Evolutionary conservation across 208 protist genomes (phyloP).

Genomic region (Wallacemonas rigidus): DNA sequence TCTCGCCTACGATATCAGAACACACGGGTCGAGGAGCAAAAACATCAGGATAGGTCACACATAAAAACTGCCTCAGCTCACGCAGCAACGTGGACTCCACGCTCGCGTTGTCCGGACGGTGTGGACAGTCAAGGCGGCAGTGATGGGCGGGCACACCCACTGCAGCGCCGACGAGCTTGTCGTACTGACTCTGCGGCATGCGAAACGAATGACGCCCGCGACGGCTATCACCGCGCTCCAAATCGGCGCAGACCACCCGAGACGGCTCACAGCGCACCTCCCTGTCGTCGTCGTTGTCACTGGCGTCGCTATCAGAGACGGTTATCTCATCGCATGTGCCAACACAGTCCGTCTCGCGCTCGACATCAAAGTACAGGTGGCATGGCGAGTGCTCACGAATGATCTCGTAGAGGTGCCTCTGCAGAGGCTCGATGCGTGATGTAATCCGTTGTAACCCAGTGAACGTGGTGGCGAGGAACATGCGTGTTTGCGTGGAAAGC

Average conservation of each 20-base stretch:
- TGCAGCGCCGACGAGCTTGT: background rate
- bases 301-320: background rate
- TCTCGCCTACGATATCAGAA: background rate
- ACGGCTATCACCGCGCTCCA: background rate
- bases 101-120: slow-evolving; percentile 39
- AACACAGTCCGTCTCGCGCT: slow-evolving; percentile 52
- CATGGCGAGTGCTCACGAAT: slow-evolving; percentile 70
- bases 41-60: slow-evolving; percentile 30
- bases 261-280: background rate
- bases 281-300: background rate
- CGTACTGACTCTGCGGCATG: slow-evolving; percentile 3
- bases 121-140: slow-evolving; percentile 53
- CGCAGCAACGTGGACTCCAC: slow-evolving; percentile 44
- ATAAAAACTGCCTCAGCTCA: slow-evolving; percentile 52
- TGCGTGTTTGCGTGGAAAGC: slow-evolving; percentile 67
- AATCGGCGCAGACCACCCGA: background rate
- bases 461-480: slow-evolving; percentile 72
- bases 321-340: slow-evolving; percentile 17
- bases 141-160: slow-evolving; percentile 20
- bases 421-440: slow-evolving; percentile 34
- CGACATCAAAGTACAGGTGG: slow-evolving; percentile 89
- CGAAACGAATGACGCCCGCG: background rate
- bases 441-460: slow-evolving; percentile 36
- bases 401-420: slow-evolving; percentile 88
- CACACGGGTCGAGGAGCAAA: background rate